A percentile compares a stretch with the other conserved stretches of the same genome.
These are phyloP conservation scores for Zopfochytrium polystomum DNA, from an alignment of 371 early-diverging fungal genomes.

Conservation along the genomic window DNA sequence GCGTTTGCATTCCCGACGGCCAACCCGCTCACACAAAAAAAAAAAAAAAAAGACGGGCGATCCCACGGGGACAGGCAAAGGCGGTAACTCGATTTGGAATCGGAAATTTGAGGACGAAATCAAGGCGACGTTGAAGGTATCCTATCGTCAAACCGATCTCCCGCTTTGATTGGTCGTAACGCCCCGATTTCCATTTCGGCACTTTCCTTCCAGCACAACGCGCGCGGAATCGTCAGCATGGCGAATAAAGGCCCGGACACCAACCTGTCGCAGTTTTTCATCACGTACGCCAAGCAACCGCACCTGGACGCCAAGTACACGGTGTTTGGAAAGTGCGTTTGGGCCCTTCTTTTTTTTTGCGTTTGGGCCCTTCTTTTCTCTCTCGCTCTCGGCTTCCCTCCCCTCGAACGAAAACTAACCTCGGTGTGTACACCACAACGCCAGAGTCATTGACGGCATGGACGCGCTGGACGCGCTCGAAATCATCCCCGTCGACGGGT, in stretches of 20 bases:
- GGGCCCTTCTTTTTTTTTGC: constrained; percentile 6
- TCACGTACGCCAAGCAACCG: constrained; percentile 77
- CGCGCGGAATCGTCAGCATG: constrained; percentile 87
- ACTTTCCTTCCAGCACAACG: constrained; percentile 70
- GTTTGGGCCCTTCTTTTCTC: constrained; percentile 1
- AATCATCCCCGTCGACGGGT: constrained; percentile 79
- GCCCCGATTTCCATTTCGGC: neutral
- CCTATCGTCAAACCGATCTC: no score
- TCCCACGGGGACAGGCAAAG: constrained; percentile 72
- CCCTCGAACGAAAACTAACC: no score
- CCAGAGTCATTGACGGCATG: constrained; percentile 81
- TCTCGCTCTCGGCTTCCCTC: no score
- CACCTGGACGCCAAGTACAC: constrained; percentile 91
- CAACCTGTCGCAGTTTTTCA: constrained; percentile 91
- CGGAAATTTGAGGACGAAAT: constrained; percentile 86
- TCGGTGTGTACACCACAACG: neutral
- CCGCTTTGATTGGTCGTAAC: no score
- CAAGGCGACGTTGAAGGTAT: constrained; percentile 72
- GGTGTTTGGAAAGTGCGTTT: constrained; percentile 84
- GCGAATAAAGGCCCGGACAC: constrained; percentile 91
- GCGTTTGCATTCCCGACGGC: neutral
- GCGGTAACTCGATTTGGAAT: constrained; percentile 86
- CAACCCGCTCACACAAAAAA: constrained; percentile 7
- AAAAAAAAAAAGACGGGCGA: constrained; percentile 71
- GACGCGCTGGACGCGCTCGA: constrained; percentile 87